Evolutionary conservation across 2,329 filamentous ascomycete species (phyloP).

Genomic region (Fusarium tuaranense): DNA sequence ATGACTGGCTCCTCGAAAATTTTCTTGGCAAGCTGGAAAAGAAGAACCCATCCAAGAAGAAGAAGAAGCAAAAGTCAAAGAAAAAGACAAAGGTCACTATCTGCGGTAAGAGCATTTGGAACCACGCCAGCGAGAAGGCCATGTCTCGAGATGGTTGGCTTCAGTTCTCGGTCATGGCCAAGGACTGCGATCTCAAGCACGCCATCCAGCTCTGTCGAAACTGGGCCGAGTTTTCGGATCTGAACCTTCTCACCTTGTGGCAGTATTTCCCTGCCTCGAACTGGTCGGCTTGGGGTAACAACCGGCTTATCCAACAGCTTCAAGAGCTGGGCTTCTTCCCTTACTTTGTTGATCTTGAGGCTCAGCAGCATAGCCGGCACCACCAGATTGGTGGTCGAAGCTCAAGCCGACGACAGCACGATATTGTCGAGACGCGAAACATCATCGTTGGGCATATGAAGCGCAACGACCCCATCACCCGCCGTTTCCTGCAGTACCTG

Average conservation of each 20-base stretch:
- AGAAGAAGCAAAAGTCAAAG: background rate
- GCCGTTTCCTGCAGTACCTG: constrained; percentile 46
- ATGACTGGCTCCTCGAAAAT: constrained; percentile 36
- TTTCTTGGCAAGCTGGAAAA: constrained; percentile 4
- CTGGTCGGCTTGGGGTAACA: constrained; percentile 39
- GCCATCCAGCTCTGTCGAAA: constrained; percentile 46
- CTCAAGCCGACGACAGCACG: constrained; percentile 37
- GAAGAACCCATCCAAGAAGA: background rate
- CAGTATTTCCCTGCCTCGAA: constrained; percentile 46
- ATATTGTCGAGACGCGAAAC: constrained; percentile 45
- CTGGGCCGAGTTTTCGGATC: constrained; percentile 45
- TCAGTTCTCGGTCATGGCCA: constrained; percentile 47
- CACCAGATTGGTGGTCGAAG: constrained; percentile 37
- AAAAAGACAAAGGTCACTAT: constrained; percentile 39
- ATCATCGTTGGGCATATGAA: constrained; percentile 47
- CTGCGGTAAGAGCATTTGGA: constrained; percentile 46
- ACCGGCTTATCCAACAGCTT: constrained; percentile 41
- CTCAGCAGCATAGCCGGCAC: constrained; percentile 28
- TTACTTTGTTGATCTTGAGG: constrained; percentile 43
- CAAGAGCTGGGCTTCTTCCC: constrained; percentile 45
- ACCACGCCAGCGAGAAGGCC: constrained; percentile 44
- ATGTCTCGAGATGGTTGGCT: constrained; percentile 49
- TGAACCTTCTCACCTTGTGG: constrained; percentile 41
- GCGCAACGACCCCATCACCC: constrained; percentile 42
- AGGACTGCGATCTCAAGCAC: constrained; percentile 44